A percentile compares a stretch with the other conserved stretches of the same genome.
These are phyloP conservation scores for Lathyrus sativus DNA, from an alignment of 306 rosid genomes.

Conservation along the genomic window DNA sequence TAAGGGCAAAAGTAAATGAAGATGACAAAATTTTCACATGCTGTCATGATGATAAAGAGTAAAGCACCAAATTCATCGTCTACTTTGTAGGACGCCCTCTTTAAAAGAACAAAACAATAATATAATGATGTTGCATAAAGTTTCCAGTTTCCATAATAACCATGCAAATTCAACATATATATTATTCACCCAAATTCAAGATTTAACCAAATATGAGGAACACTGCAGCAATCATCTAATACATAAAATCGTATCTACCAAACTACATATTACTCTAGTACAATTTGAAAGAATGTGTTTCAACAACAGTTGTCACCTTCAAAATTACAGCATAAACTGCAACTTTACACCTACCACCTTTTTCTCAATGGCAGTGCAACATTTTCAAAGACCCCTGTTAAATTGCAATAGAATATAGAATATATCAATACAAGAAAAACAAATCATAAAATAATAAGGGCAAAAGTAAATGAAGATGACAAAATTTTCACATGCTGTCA, in stretches of 20 bases:
- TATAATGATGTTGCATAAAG: neutral
- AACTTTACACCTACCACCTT: slow-evolving; percentile 30
- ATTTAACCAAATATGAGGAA: neutral
- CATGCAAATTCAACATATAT: neutral
- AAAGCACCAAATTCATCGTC: too few species aligned
- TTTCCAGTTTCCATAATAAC: neutral
- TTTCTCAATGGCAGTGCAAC: slow-evolving; percentile 8
- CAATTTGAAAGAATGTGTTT: too few species aligned
- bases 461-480: neutral
- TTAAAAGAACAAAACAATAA: too few species aligned
- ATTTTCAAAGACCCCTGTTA: slow-evolving; percentile 50
- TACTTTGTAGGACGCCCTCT: too few species aligned
- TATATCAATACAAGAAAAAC: neutral
- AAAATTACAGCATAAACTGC: slow-evolving; percentile 22
- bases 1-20: neutral
- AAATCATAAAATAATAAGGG: neutral
- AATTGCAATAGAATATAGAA: slow-evolving; percentile 10
- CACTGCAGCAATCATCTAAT: neutral
- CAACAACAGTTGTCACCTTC: neutral
- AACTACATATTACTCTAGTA: too few species aligned
- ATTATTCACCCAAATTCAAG: slow-evolving; percentile 14
- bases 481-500: neutral
- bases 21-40: neutral
- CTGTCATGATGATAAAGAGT: too few species aligned
- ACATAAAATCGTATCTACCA: neutral